Base-by-base conservation (phyloP, 495 filamentous ascomycete genomes). In the Glutinoglossum americanum region DNA sequence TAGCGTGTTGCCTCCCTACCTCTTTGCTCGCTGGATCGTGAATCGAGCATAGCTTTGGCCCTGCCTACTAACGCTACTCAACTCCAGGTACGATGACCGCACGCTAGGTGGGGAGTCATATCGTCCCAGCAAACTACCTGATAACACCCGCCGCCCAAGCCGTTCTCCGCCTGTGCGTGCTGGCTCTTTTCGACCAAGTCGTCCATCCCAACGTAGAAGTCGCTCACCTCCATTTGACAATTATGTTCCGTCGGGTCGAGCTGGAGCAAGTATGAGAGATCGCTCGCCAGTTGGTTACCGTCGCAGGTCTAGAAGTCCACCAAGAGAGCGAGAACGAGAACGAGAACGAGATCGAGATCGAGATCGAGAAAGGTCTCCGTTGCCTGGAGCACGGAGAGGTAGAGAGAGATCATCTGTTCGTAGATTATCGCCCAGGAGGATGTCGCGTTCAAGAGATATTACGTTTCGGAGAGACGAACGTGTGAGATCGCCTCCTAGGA, bases 371-470 rank as follows among this genome's bases (percentile, higher is more conserved):
- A 21, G 63, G 60, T 41, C 45, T 51, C 55, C 41, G 57, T 59
- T 45, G 61, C 45, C 39, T 60, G 60, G 56, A 44, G 62, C 23
- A 25, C 39, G 44, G 33, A 61, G 65, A 48, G 66, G 59, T 11
- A 59, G 68, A 39, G 65, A 65, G 35, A 57, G 70, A 27, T 73
- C 70, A 26, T 70, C 70, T 6, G 63, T 64, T 8, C 67, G 67
- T 13, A 60, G 68, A 25, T 65, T 55, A 47, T 69, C 66, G 15
- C 67, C 68, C 3, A 54, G 62, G 25, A 60, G 67, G 11, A 65
- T 65, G 44, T 59, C 64, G 13, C 49, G 28, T 6, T 5, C 49
- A 27, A 27, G 28, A 53, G 49, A 53, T 53, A 30, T 8, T 5
- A 3, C 49, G 11, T 63, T 56, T 51, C 55, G 60, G 48, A 49